Evolutionary conservation across 2,329 filamentous ascomycete species (phyloP), one percentile per base, ranked within the genome.

Genomic region (Cyanodermella asteris): DNA sequence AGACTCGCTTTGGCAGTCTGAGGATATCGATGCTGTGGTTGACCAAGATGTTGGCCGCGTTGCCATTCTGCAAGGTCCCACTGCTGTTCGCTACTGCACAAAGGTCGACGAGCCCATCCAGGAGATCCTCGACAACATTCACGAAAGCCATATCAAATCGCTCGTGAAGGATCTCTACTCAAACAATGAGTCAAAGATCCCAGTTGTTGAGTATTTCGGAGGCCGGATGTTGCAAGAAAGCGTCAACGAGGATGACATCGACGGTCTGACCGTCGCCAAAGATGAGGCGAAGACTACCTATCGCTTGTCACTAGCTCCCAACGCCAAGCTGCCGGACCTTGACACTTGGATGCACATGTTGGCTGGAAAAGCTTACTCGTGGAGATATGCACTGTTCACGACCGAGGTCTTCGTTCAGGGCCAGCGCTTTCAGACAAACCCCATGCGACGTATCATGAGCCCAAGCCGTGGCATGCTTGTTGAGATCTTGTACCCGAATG

Each of bases 1-100:
- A 59, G 87, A 97, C 49, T 97, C 87, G 2, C 64, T 97, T 6
- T 97, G 87, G 87, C 87, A 97, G 53, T 94, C 87, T 1, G 87
- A 97, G 52, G 87, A 97, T 42, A 61, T 97, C 7, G 84, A 90
- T 42, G 87, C 87, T 27, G 82, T 97, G 29, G 82, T 93, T 32
- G 84, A 64, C 38, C 87, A 94, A 51, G 90, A 97, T 45, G 87
- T 97, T 30, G 82, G 80, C 34, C 70, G 90, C 44, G 91, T 82
- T 22, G 93, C 82, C 56, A 93, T 97, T 44, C 59, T 97, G 18
- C 87, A 97, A 48, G 90, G 87, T 11, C 87, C 87, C 5, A 81
- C 82, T 54, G 76, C 87, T 28, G 87, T 68, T 41, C 84, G 73
- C 50, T 94, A 81, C 54, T 90, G 82, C 0, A 91, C 65, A 20